Evolutionary conservation across 345 rosid genomes (phyloP).

Genomic region (Aquilaria sinensis): DNA sequence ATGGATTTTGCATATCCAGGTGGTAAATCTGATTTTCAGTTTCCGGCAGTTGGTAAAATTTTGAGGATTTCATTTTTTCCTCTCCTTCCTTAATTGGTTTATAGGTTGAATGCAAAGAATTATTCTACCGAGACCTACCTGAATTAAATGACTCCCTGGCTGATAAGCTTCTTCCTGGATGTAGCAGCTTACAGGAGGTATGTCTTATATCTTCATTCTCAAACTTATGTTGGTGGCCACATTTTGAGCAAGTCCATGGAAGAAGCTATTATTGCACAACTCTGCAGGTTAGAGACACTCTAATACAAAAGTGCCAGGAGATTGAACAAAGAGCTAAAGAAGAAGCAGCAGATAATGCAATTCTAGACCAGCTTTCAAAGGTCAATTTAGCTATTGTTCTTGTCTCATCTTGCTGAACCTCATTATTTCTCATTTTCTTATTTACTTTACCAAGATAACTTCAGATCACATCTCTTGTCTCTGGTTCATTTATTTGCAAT

Average conservation of each 20-base stretch:
- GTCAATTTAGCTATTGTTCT: slow-evolving; percentile 17
- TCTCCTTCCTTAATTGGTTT: slow-evolving; percentile 9
- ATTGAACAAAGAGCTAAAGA: slow-evolving; percentile 76
- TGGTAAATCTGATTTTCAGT: background rate
- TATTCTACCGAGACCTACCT: slow-evolving; percentile 78
- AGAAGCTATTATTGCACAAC: slow-evolving; percentile 11
- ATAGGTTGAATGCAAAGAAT: slow-evolving; percentile 84
- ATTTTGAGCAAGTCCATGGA: background rate
- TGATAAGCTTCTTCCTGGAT: slow-evolving; percentile 76
- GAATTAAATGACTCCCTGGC: slow-evolving; percentile 77
- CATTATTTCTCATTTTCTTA: slow-evolving; percentile 4
- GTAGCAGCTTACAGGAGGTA: slow-evolving; percentile 74
- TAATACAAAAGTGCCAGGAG: slow-evolving; percentile 66
- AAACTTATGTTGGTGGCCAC: background rate
- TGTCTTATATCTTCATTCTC: slow-evolving; percentile 3
- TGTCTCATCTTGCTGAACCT: too few relatives aligned
- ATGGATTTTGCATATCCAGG: background rate
- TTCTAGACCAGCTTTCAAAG: slow-evolving; percentile 83
- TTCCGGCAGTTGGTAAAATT: background rate
- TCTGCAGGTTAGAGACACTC: slow-evolving; percentile 65
- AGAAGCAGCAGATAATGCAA: slow-evolving; percentile 91
- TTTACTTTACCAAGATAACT: too few relatives aligned
- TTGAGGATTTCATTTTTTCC: background rate
- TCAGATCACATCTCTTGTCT: too few relatives aligned
- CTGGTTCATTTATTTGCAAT: too few relatives aligned